Base-by-base conservation (phyloP, 106 monocot genomes). In the Ottelia alismoides region DNA sequence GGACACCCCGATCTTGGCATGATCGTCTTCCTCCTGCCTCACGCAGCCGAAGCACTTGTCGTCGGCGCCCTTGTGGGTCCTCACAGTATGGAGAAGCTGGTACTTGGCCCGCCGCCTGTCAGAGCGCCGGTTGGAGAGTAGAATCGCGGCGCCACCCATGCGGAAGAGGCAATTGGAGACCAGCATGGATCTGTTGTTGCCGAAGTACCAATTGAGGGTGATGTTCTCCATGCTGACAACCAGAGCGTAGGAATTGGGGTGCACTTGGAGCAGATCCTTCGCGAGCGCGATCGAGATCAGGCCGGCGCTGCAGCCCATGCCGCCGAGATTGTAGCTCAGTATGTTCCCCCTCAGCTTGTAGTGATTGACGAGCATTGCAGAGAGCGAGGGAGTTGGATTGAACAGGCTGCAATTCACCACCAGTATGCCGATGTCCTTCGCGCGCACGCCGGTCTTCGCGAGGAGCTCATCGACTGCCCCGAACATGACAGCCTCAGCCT, bases 31-130 rank as follows among this genome's bases (percentile, higher is more conserved):
- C 66, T 57, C 47, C 66, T 66, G 66, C 2, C 56, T 66, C n/a
- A 66, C 66, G 45, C 66, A 66, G 20, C 66, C 24, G 66, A 66
- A 66, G 66, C 66, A 66, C 56, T 66, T 66, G 48, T 66, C 66
- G 24, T 66, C 66, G 14, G 56, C 25, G 16, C 66, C 66, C 25
- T 66, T 66, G 56, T 66, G 66, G 30, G 66, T 66, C 27, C 66
- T 24, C 6, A 66, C 56, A 12, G 66, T 66, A 27, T 66, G 66
- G 26, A 66, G 47, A 55, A 66, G 30, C 55, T 56, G 66, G 56
- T 66, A 66, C 56, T 66, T 66, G 55, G 66, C 46, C 3, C 57
- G 16, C 12, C 56, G 6, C 18, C 57, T 55, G 27, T 66, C 66
- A 2, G 48, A 56, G 17, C 46, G 11, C 47, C 30, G 27, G 66